Base-by-base conservation (phyloP, 495 filamentous ascomycete genomes). In the Glarea lozoyensis region DNA sequence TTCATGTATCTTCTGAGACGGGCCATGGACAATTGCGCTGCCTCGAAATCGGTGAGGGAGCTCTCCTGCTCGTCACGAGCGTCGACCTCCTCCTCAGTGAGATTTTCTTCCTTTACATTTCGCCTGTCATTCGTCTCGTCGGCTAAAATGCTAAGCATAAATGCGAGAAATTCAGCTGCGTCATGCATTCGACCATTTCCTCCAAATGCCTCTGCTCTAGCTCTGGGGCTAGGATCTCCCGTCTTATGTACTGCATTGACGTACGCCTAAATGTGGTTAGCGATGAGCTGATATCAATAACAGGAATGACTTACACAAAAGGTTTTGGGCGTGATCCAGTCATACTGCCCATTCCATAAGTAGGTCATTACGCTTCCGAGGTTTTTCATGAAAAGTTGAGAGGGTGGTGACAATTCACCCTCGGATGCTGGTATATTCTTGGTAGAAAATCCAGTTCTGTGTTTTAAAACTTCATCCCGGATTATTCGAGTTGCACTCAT, bases 311-410 rank as follows among this genome's bases (percentile, higher is more conserved):
- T 21, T 63, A 83, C 80, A 70, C 75, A 80, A 57, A 78, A 79
- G 40, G 70, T 87, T 59, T 60, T 75, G 2, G 78, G 68, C 24
- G 65, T 66, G 43, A 83, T 61, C 22, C 50, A 56, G n/a, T 53
- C 48, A 20, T 77, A 72, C 38, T 73, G 66, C n/a, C 69, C 80
- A 33, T 23, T 27, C 76, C 79, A 86, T 10, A 92, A 57, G 24
- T 85, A 77, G 48, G 78, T 76, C 10, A 94, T 73, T 12, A 94
- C 59, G 45, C 79, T 88, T 18, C 79, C 76, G 55, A 86, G 79
- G 33, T 82, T 73, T 49, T 85, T 79, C 2, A 78, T 74, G 63
- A 96, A 75, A 18, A 95, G 67, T 35, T 92, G 89, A 21, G 86
- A 78, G 1, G 81, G 81, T 3, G 78, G 73, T 47, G 84, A 82